These are phyloP conservation scores for Lunularia cruciata DNA, from an alignment of 225 moss, liverwort and hornwort genomes.

Conservation along the genomic window DNA sequence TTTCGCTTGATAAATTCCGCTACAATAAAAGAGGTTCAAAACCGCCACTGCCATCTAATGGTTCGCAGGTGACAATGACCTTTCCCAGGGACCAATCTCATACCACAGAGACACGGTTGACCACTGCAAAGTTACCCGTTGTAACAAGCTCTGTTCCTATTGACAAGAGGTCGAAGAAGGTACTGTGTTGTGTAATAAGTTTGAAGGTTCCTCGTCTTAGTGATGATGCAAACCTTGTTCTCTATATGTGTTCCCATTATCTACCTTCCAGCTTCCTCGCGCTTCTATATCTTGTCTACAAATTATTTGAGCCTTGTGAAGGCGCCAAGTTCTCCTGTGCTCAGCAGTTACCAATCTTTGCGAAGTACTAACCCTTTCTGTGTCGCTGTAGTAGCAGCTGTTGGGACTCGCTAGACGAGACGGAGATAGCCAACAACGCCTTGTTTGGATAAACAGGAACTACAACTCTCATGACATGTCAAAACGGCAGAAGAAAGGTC, in stretches of 20 bases:
- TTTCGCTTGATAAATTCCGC: slow-evolving; percentile 29
- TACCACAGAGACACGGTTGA: slow-evolving; percentile 5
- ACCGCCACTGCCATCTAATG: background rate
- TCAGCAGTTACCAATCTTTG: background rate
- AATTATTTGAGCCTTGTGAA: no score
- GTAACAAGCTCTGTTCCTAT: slow-evolving; percentile 3
- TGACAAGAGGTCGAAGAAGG: slow-evolving; percentile 21
- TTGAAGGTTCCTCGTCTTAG: background rate
- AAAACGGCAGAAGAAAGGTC: slow-evolving; percentile 26
- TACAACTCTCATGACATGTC: background rate
- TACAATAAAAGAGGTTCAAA: slow-evolving; percentile 6
- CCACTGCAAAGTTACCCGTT: background rate
- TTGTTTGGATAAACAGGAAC: slow-evolving; percentile 31
- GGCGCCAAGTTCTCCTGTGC: background rate
- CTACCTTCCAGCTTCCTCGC: background rate
- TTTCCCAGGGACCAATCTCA: background rate
- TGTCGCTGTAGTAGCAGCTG: slow-evolving; percentile 16
- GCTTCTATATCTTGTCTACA: background rate
- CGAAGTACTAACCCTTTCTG: background rate
- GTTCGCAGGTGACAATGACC: slow-evolving; percentile 8
- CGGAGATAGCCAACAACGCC: slow-evolving; percentile 35
- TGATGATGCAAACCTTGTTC: background rate
- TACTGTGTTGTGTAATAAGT: slow-evolving; percentile 2
- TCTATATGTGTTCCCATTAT: background rate
- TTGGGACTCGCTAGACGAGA: slow-evolving; percentile 32